phyloP scores from a whole-genome alignment of 2,329 filamentous ascomycete genomes.

The Kalaharituber pfeilii region DNA sequence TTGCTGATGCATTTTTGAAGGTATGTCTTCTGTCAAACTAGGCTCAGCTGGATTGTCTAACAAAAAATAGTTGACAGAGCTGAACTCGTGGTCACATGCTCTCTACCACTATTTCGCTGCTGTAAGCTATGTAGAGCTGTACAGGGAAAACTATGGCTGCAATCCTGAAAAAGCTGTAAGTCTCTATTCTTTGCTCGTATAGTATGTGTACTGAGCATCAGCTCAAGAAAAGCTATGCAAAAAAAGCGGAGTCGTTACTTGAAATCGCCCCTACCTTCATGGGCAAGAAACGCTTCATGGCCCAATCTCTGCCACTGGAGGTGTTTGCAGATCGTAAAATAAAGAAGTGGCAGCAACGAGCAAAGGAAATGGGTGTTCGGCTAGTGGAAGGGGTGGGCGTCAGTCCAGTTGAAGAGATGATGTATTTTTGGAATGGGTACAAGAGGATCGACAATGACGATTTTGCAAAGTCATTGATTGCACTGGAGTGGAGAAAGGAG shows the following conservation, averaged over 20 bases:
- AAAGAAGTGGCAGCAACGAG: conserved; percentile 68
- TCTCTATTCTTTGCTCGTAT: neutral
- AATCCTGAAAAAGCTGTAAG: conserved; percentile 32
- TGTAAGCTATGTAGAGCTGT: conserved; percentile 60
- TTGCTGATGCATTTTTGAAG: conserved; percentile 54
- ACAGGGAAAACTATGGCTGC: conserved; percentile 44
- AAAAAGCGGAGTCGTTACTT: conserved; percentile 47
- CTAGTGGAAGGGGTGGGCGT: conserved; percentile 67
- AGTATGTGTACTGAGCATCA: conserved; percentile 3
- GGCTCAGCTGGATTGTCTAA: conserved; percentile 6
- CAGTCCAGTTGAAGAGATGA: conserved; percentile 75
- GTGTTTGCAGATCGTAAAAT: conserved; percentile 69
- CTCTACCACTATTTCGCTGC: conserved; percentile 83
- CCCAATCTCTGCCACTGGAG: conserved; percentile 76
- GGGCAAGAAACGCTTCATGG: conserved; percentile 81
- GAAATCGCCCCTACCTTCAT: conserved; percentile 53
- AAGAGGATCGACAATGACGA: conserved; percentile 57
- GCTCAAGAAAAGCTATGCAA: conserved; percentile 17
- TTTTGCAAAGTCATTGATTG: conserved; percentile 43
- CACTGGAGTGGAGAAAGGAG: conserved; percentile 46
- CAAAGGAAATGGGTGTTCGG: conserved; percentile 46
- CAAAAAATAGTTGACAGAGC: conserved; percentile 41
- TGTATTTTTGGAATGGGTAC: conserved; percentile 63
- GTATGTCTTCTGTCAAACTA: conserved; percentile 27
- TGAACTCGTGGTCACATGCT: conserved; percentile 82